A percentile compares a stretch with the other conserved stretches of the same genome.
Conservation (phyloP, 176 grass and related monocot species). For the Stipa capillata region DNA sequence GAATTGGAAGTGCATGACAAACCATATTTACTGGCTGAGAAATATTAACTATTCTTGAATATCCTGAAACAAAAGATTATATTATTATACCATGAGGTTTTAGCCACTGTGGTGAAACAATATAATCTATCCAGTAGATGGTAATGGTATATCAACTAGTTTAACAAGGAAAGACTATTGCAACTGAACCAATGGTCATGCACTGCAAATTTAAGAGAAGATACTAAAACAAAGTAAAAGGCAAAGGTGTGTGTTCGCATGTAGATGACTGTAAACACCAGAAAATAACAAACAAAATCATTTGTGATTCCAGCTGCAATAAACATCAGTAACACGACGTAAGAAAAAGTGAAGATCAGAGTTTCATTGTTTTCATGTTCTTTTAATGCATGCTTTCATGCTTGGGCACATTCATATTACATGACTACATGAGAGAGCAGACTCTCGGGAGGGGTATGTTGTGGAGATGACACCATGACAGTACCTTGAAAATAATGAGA, state of each 20-base stretch:
- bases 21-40: too few species aligned
- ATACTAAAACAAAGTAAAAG: neutral
- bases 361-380: neutral
- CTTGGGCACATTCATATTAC: neutral
- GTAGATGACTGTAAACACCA: neutral
- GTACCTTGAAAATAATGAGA: conserved; percentile 93
- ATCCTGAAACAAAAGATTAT: neutral
- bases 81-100: neutral
- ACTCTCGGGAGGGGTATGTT: neutral
- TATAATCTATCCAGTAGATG: neutral
- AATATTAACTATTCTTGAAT: neutral
- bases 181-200: neutral
- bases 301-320: neutral
- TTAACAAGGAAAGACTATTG: neutral
- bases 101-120: neutral
- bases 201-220: neutral
- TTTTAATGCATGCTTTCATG: neutral
- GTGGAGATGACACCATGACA: neutral
- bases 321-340: too few species aligned
- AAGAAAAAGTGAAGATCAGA: too few species aligned
- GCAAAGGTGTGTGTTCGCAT: neutral
- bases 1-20: too few species aligned
- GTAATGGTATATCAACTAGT: neutral
- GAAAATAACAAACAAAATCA: neutral
- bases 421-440: neutral